These are phyloP conservation scores for Candida pseudocylindracea DNA, from an alignment of 1,139 yeast genomes.

Conservation along the genomic window DNA sequence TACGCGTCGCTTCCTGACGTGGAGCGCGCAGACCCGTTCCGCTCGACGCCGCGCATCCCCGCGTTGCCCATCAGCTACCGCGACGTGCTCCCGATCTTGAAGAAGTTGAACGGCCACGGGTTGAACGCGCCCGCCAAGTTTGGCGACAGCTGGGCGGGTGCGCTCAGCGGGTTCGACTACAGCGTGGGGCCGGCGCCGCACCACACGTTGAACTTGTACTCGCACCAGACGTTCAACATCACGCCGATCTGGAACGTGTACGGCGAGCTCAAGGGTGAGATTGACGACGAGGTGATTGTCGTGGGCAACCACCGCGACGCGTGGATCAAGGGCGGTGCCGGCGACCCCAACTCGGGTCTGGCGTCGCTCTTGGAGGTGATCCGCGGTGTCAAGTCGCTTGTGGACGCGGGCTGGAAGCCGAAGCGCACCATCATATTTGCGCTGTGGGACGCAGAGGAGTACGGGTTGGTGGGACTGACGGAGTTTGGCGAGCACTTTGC, in stretches of 20 bases:
- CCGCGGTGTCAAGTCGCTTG: constrained; percentile 23
- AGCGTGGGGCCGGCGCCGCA: constrained; percentile 20
- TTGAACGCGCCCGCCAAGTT: constrained; percentile 7
- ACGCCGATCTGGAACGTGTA: constrained; percentile 22
- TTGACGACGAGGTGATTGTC: constrained; percentile 15
- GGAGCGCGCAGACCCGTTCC: constrained; percentile 21
- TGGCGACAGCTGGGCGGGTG: constrained; percentile 13
- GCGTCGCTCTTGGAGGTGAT: constrained; percentile 20
- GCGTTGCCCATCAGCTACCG: constrained; percentile 23
- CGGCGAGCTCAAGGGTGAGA: constrained; percentile 21
- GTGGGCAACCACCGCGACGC: constrained; percentile 28
- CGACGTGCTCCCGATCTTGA: constrained; percentile 22
- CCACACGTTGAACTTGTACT: constrained; percentile 18
- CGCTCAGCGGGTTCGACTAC: constrained; percentile 18
- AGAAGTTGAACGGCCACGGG: constrained; percentile 19
- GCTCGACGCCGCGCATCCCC: constrained; percentile 20
- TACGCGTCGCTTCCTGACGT: constrained; percentile 43
- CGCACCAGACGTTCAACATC: constrained; percentile 17
- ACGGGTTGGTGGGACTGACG: constrained; percentile 23
- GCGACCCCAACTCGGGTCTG: constrained; percentile 24
- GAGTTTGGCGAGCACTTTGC: constrained; percentile 22
- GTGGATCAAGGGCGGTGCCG: constrained; percentile 33
- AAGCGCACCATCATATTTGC: constrained; percentile 17
- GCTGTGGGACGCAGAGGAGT: constrained; percentile 25
- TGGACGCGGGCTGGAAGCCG: constrained; percentile 15